Percentiles rank a stretch among this genome's conserved stretches.
Evolutionary conservation across 192 early-diverging fungal genomes (phyloP).

Genomic region (Coemansia aciculifera): DNA sequence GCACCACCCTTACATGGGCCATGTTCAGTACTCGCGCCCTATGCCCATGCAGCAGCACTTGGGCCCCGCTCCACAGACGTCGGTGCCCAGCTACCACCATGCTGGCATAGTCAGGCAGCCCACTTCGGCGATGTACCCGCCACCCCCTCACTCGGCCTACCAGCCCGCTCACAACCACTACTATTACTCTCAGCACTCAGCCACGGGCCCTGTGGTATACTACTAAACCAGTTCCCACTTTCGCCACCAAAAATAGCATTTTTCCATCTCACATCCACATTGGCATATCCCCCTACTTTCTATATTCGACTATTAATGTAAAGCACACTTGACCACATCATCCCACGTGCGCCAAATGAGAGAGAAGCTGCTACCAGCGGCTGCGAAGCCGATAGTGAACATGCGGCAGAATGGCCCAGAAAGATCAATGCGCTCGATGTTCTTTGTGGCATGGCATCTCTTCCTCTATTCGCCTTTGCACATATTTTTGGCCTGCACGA

Average conservation of each 20-base stretch:
- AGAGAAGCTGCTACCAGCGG: not conserved
- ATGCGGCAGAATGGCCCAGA: conserved; percentile 2
- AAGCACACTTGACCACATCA: conserved; percentile 4
- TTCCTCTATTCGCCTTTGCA: not conserved
- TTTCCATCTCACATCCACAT: not conserved
- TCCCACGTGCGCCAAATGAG: not conserved
- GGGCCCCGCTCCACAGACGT: conserved; percentile 5
- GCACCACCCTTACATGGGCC: conserved; percentile 7
- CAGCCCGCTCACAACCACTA: not conserved
- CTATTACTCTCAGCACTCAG: conserved; percentile 8
- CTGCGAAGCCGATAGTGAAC: not conserved
- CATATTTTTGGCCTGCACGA: not conserved
- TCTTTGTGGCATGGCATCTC: not conserved
- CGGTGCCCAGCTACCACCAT: not conserved
- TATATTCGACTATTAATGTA: not conserved
- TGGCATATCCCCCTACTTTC: not conserved
- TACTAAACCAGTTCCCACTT: not conserved
- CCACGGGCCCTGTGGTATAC: conserved; percentile 4
- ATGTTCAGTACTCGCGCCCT: conserved; percentile 9
- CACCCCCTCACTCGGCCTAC: not conserved
- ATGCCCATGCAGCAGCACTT: conserved; percentile 1
- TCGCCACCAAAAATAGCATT: not conserved
- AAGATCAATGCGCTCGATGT: not conserved
- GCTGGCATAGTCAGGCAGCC: not conserved
- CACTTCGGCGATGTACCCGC: not conserved